Evolutionary conservation across 352 stramenopile species (phyloP), one percentile per base, ranked within the genome.

Genomic region (Lagenidium giganteum): DNA sequence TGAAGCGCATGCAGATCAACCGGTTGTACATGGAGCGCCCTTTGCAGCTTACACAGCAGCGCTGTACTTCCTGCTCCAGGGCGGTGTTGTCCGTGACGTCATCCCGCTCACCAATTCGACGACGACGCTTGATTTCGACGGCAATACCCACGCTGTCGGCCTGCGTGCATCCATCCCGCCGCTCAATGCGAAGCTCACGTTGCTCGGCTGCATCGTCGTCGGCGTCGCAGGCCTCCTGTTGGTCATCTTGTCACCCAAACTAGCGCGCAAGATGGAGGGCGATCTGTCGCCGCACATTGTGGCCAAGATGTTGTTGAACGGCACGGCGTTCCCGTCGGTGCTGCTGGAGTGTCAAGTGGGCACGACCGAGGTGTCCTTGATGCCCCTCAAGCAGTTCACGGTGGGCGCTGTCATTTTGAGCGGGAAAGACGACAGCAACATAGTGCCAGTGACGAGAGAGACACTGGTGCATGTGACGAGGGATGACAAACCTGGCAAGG

Each of bases 1-100:
- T 56, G 14, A 45, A 56, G 31, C 36, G 26, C 31, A 32, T 56
- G 30, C 39, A 49, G 18, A 44, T 51, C 33, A 73, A 73, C 18
- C 58, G 73, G 25, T 7, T 73, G 26, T 73, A 77, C 43, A 59
- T 70, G 16, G 62, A 73, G 20, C 30, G 49, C 25, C 65, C 47
- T 7, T 43, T 74, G 11, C 66, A 74, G 33, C 55, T 12, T 69
- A 74, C 31, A 71, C 59, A 0, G 38, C 62, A 0, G 62, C 59
- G 1, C 50, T 62, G 16, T 71, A 54, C 45, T 71, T 57, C 21
- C 31, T 71, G 12, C 69, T 67, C 42, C 55, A 77, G 24, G 57
- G 61, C 24, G 66, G 31, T 0, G 35, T 70, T 3, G 21, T 14
- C 0, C 9, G 27, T n/a, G 39, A 46, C 3, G 22, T 46, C 2